Evolutionary conservation across 1,284 basidiomycete species (phyloP).

Genomic region (Fomitiporia mediterranea): DNA sequence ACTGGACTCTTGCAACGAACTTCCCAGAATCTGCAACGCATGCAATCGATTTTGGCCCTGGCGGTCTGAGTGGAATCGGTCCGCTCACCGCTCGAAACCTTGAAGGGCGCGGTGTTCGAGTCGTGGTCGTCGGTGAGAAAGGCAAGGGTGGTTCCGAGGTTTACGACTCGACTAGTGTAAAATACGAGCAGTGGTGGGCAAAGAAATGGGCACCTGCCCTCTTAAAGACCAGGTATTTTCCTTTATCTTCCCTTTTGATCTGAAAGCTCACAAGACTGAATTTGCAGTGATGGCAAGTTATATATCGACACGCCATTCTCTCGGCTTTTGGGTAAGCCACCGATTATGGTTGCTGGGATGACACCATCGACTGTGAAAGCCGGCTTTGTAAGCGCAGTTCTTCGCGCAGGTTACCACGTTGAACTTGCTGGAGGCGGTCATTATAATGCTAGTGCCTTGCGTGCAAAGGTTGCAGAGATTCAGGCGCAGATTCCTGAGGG

Average conservation of each 20-base stretch:
- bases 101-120: slow-evolving; percentile 89
- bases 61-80: slow-evolving; percentile 91
- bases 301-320: slow-evolving; percentile 96
- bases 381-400: slow-evolving; percentile 87
- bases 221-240: slow-evolving; percentile 77
- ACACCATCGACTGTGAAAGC: slow-evolving; percentile 92
- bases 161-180: slow-evolving; percentile 64
- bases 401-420: slow-evolving; percentile 93
- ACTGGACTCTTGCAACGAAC: slow-evolving; percentile 87
- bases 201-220: slow-evolving; percentile 83
- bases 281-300: slow-evolving; percentile 75
- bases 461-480: slow-evolving; percentile 87
- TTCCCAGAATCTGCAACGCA: slow-evolving; percentile 91
- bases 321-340: slow-evolving; percentile 90
- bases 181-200: slow-evolving; percentile 86
- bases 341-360: slow-evolving; percentile 99
- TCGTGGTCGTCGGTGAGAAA: slow-evolving; percentile 83
- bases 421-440: slow-evolving; percentile 98
- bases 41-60: slow-evolving; percentile 94
- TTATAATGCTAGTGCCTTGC: slow-evolving; percentile 86
- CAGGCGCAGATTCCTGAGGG: slow-evolving; percentile 79
- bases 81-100: slow-evolving; percentile 86
- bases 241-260: background rate
- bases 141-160: slow-evolving; percentile 84
- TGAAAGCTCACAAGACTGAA: background rate